phyloP scores from a whole-genome alignment of 1,284 basidiomycete genomes.

The Singerocomus inundabilis region DNA sequence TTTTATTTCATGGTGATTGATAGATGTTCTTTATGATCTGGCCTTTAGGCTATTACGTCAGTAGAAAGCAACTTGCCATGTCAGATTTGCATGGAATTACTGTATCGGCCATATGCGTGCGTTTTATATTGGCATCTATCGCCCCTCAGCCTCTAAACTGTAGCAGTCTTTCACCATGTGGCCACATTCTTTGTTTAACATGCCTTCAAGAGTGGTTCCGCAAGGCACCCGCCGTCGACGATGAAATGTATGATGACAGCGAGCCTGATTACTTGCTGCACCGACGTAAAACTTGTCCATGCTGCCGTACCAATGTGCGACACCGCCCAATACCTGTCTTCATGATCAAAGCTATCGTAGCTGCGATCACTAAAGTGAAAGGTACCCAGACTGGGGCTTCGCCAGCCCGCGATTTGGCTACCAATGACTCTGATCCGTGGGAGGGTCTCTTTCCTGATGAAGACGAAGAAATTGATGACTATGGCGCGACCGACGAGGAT shows the following conservation, averaged over 20 bases:
- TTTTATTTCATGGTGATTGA: background rate
- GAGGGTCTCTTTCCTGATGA: constrained; percentile 58
- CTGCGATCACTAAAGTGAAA: constrained; percentile 44
- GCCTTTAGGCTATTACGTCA: constrained; percentile 45
- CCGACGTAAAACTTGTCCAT: constrained; percentile 68
- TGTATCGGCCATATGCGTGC: constrained; percentile 63
- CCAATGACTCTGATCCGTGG: constrained; percentile 57
- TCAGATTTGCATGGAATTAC: constrained; percentile 72
- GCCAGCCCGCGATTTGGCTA: constrained; percentile 25
- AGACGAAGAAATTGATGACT: constrained; percentile 41
- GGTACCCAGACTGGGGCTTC: constrained; percentile 21
- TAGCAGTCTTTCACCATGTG: constrained; percentile 65
- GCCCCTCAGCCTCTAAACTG: constrained; percentile 4
- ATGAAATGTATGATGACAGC: constrained; percentile 55
- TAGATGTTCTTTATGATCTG: background rate
- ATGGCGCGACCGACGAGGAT: constrained; percentile 37
- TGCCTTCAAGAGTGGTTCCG: constrained; percentile 78
- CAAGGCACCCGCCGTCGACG: constrained; percentile 53
- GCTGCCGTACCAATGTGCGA: constrained; percentile 57
- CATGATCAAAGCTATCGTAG: constrained; percentile 58
- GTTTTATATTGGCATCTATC: constrained; percentile 27
- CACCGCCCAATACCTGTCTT: constrained; percentile 65
- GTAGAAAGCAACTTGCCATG: constrained; percentile 63
- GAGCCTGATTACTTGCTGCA: constrained; percentile 50
- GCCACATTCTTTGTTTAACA: constrained; percentile 63